Percentiles rank a stretch among this genome's conserved stretches.
Evolutionary conservation across 2,329 filamentous ascomycete species (phyloP).

Genomic region (Neofusicoccum laricinum): DNA sequence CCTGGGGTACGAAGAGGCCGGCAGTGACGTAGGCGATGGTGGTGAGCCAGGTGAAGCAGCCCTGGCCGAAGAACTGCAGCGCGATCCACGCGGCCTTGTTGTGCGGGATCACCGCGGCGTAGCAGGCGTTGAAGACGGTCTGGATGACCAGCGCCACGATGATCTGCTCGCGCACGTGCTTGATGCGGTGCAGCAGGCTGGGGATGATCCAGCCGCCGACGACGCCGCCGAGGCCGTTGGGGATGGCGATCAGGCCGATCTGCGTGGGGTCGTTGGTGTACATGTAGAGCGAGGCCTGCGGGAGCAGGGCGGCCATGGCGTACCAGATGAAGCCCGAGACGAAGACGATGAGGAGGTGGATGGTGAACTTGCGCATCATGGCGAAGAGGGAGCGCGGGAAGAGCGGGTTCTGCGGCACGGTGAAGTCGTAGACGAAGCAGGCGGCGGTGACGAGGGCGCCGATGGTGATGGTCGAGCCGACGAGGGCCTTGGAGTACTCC

Average conservation of each 20-base stretch:
- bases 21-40: conserved; percentile 23
- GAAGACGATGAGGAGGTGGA: conserved; percentile 27
- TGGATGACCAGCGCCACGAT: conserved; percentile 24
- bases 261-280: conserved; percentile 22
- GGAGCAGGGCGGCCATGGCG: conserved; percentile 23
- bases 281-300: conserved; percentile 23
- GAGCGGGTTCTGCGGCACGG: conserved; percentile 24
- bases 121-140: conserved; percentile 24
- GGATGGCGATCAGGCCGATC: conserved; percentile 24
- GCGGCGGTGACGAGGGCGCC: conserved; percentile 22
- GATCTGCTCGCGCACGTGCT: conserved; percentile 23
- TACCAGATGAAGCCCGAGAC: conserved; percentile 32
- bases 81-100: conserved; percentile 23
- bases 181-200: conserved; percentile 22
- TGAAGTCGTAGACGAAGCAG: conserved; percentile 24
- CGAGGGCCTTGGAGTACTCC: conserved; percentile 28
- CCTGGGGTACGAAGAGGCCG: conserved; percentile 23
- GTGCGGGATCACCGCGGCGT: conserved; percentile 24
- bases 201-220: conserved; percentile 22
- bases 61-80: conserved; percentile 24
- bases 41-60: conserved; percentile 25
- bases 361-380: conserved; percentile 27
- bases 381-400: conserved; percentile 30
- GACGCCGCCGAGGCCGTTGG: conserved; percentile 21
- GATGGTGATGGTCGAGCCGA: conserved; percentile 26